phyloP scores from a whole-genome alignment of 208 protist species.

The Sergeia podlipaevii region DNA sequence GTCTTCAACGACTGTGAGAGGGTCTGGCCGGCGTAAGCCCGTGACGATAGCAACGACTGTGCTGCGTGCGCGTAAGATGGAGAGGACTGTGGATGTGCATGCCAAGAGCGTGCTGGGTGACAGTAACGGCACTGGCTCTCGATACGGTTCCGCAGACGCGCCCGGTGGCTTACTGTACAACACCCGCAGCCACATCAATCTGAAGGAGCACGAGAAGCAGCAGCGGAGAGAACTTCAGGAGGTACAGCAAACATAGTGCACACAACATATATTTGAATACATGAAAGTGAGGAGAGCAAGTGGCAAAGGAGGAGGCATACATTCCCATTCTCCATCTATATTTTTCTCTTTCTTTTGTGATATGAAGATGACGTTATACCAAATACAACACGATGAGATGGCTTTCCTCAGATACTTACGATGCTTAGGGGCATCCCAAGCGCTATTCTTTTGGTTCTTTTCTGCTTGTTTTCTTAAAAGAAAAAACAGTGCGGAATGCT shows the following conservation, averaged over 20 bases:
- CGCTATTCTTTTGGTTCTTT: too few relatives aligned
- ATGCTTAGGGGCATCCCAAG: too few relatives aligned
- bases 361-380: too few relatives aligned
- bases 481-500: too few relatives aligned
- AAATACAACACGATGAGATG: too few relatives aligned
- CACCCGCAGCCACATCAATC: conserved; percentile 10
- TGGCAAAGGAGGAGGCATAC: not conserved
- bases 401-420: too few relatives aligned
- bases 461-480: too few relatives aligned
- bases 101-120: not conserved
- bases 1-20: not conserved
- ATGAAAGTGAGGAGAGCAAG: not conserved
- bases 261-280: not conserved
- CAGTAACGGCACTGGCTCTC: not conserved
- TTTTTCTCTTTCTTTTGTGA: conserved; percentile 3
- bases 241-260: not conserved
- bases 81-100: not conserved
- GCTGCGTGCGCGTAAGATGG: too few relatives aligned
- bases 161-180: conserved; percentile 1
- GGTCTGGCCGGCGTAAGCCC: conserved; percentile 1
- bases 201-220: conserved; percentile 13
- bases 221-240: conserved; percentile 3
- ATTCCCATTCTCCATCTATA: not conserved
- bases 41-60: not conserved
- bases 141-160: not conserved